Conservation (phyloP, 2,329 filamentous ascomycete genomes). For the Stachybotrys elegans region DNA sequence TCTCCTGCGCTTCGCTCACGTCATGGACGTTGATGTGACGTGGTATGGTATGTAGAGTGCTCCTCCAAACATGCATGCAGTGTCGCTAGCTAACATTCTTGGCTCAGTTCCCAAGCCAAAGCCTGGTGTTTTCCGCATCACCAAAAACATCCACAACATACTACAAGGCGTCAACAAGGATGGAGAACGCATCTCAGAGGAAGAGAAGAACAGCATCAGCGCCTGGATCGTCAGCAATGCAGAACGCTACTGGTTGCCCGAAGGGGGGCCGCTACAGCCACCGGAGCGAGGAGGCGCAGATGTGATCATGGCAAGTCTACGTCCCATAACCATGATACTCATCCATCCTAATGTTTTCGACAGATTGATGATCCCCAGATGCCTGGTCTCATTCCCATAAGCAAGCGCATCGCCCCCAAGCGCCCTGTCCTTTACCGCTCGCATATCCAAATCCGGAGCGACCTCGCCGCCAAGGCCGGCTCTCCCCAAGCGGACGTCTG, state of each 20-base stretch:
- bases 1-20: conserved; percentile 63
- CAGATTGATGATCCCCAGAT: conserved; percentile 82
- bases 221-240: conserved; percentile 73
- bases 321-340: neutral
- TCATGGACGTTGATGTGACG: conserved; percentile 62
- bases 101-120: conserved; percentile 68
- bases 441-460: conserved; percentile 77
- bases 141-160: conserved; percentile 86
- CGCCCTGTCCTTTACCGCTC: conserved; percentile 76
- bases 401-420: conserved; percentile 65
- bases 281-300: conserved; percentile 68
- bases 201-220: conserved; percentile 58
- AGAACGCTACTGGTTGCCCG: conserved; percentile 65
- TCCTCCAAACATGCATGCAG: neutral
- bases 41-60: conserved; percentile 56
- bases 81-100: neutral
- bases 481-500: conserved; percentile 70
- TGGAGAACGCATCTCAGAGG: conserved; percentile 56
- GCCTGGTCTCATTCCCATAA: conserved; percentile 70
- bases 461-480: conserved; percentile 58
- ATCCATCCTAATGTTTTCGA: neutral
- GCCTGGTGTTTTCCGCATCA: conserved; percentile 74
- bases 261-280: conserved; percentile 61
- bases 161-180: conserved; percentile 71
- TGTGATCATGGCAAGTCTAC: conserved; percentile 55